Evolutionary conservation across 2,329 filamentous ascomycete genomes (phyloP), one percentile per base, ranked within the genome.

Genomic region (Mycosphaerella arachidis): DNA sequence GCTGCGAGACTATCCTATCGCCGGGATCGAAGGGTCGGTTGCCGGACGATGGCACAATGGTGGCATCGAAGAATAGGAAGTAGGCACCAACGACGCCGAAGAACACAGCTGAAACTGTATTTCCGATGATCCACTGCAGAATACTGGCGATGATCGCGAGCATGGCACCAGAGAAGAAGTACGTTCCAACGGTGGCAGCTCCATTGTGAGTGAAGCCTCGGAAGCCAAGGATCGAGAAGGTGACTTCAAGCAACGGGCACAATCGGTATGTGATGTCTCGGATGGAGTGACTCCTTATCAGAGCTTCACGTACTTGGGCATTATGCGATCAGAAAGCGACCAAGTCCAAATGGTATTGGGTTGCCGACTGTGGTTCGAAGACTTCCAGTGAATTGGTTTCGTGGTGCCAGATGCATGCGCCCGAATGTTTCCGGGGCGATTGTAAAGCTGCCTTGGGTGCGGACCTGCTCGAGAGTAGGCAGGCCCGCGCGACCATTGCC

Each of bases 131-230:
- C 57, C 73, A 73, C 53, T 74, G 71, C 33, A 74, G 66, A 35
- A 74, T 64, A 30, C 65, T 63, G 10, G 70, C 67, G 53, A 74
- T 57, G 18, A 72, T 61, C 60, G 73, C 69, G 16, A 74, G 65
- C 6, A 73, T 60, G 46, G 73, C 73, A 54, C 72, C 72, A 53
- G 73, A 71, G 60, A 74, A 73, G 61, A 69, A 73, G 66, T 70
- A 72, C 35, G 69, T 68, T 30, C 70, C 72, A 27, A 67, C 61
- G 12, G 61, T 64, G n/a, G 66, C 66, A 10, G 61, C 64, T 27
- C 63, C 65, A 29, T 56, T 56, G 43, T 54, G 60, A 20, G 52
- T 57, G 30, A 57, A 63, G 10, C 59, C 63, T 51, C 63, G 52
- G 62, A 62, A 68, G 13, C 63, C 65, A 13, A 67, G 57, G 1